These are phyloP conservation scores for Gossypium davidsonii DNA, from an alignment of 441 rosid genomes.

Conservation along the genomic window DNA sequence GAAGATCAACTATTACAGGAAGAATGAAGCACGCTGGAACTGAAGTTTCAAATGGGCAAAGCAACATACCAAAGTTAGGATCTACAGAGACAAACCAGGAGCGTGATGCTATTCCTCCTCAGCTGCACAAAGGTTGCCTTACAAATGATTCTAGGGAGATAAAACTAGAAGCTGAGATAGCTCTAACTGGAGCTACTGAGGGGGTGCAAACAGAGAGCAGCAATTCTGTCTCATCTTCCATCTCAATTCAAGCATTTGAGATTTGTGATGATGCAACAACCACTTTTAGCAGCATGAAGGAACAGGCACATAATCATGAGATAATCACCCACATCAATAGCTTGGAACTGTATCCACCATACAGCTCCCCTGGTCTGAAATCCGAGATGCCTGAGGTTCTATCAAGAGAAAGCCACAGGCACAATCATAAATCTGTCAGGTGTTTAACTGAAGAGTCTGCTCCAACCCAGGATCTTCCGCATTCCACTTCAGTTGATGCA, in stretches of 20 bases:
- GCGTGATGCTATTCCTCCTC: conserved; percentile 29
- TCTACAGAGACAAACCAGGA: conserved; percentile 29
- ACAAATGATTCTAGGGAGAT: conserved; percentile 27
- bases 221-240: conserved; percentile 63
- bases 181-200: conserved; percentile 36
- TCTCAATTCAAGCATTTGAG: conserved; percentile 70
- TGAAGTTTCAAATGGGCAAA: conserved; percentile 37
- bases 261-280: conserved; percentile 70
- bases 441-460: conserved; percentile 33
- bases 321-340: conserved; percentile 26
- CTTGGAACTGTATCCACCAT: conserved; percentile 25
- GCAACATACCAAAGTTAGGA: conserved; percentile 29
- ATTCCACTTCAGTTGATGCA: conserved; percentile 17
- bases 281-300: conserved; percentile 44
- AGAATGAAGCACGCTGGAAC: conserved; percentile 41
- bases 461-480: conserved; percentile 26
- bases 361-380: conserved; percentile 27
- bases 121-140: conserved; percentile 20
- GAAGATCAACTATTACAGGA: conserved; percentile 47
- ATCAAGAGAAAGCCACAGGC: conserved; percentile 24
- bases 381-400: conserved; percentile 26
- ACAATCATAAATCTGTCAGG: conserved; percentile 23
- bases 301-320: conserved; percentile 36
- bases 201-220: conserved; percentile 63
- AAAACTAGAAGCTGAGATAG: conserved; percentile 32